These are phyloP conservation scores for Fusarium bactridioides DNA, from an alignment of 2,329 filamentous ascomycete genomes.

Conservation along the genomic window DNA sequence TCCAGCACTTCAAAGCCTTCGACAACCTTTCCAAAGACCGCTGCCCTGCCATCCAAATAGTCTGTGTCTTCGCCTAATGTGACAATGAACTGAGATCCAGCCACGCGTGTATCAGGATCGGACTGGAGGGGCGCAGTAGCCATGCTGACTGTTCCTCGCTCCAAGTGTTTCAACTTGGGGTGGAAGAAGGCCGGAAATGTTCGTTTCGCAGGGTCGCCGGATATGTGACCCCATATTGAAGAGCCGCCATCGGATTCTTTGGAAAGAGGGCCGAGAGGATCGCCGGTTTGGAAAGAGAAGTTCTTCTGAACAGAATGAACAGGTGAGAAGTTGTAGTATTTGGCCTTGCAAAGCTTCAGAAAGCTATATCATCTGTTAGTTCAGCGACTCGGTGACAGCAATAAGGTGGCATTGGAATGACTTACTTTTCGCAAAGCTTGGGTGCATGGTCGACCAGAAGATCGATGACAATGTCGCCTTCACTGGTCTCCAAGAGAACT, in stretches of 20 bases:
- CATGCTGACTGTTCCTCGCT: conserved; percentile 95
- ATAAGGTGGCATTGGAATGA: conserved; percentile 31
- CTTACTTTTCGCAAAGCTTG: conserved; percentile 93
- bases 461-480: conserved; percentile 94
- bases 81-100: conserved; percentile 92
- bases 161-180: conserved; percentile 85
- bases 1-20: conserved; percentile 95
- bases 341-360: conserved; percentile 97
- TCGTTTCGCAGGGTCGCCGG: conserved; percentile 71
- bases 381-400: conserved; percentile 19
- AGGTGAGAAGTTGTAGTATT: conserved; percentile 98
- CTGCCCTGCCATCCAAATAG: conserved; percentile 90
- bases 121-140: conserved; percentile 81
- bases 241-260: conserved; percentile 88
- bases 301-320: conserved; percentile 91
- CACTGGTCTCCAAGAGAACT: conserved; percentile 90
- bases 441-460: conserved; percentile 88
- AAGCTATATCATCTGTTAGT: conserved; percentile 72
- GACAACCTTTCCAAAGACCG: conserved; percentile 93
- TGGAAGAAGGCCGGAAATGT: conserved; percentile 87
- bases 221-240: conserved; percentile 88
- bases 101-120: conserved; percentile 82
- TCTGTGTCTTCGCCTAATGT: conserved; percentile 90
- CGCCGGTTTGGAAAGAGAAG: conserved; percentile 96
- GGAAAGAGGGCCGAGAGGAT: conserved; percentile 87